phyloP scores from a whole-genome alignment of 2,329 filamentous ascomycete genomes.

The Saccharata proteae region DNA sequence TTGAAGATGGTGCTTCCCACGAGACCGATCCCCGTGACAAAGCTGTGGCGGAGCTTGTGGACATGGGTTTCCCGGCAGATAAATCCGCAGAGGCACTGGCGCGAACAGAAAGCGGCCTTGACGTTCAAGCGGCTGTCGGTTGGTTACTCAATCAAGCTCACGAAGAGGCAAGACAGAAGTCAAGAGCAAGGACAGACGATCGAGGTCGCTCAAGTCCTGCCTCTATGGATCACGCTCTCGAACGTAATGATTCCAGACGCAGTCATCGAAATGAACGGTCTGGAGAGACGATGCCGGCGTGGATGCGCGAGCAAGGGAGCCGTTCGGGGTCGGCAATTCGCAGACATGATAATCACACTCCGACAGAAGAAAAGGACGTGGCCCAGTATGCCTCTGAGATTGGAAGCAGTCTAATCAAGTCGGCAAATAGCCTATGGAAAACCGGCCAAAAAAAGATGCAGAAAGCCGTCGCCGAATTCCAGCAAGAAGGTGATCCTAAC shows the following conservation, averaged over 20 bases:
- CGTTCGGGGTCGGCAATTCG: conserved; percentile 37
- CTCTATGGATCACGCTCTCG: conserved; percentile 4
- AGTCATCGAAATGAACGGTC: conserved; percentile 9
- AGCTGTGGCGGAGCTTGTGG: conserved; percentile 77
- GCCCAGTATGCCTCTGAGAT: conserved; percentile 71
- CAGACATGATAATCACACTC: conserved; percentile 42
- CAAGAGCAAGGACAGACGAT: conserved; percentile 23
- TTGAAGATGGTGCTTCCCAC: conserved; percentile 10
- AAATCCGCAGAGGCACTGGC: conserved; percentile 70
- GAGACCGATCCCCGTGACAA: conserved; percentile 50
- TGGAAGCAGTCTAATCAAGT: conserved; percentile 77
- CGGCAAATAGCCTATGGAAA: conserved; percentile 92
- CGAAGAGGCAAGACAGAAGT: conserved; percentile 63
- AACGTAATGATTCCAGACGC: conserved; percentile 16
- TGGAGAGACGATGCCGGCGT: conserved; percentile 36
- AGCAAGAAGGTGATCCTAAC: conserved; percentile 56
- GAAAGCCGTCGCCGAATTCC: conserved; percentile 80
- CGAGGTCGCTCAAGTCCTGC: conserved; percentile 16
- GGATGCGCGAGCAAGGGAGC: conserved; percentile 49
- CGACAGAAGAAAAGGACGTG: conserved; percentile 56
- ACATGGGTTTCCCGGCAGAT: conserved; percentile 85
- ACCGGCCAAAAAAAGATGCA: conserved; percentile 85
- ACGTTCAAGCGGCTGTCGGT: conserved; percentile 77
- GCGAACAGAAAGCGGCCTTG: conserved; percentile 64
- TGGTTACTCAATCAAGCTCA: conserved; percentile 90